Conservation (phyloP, 768 basidiomycete species). For the Suillus spraguei region DNA sequence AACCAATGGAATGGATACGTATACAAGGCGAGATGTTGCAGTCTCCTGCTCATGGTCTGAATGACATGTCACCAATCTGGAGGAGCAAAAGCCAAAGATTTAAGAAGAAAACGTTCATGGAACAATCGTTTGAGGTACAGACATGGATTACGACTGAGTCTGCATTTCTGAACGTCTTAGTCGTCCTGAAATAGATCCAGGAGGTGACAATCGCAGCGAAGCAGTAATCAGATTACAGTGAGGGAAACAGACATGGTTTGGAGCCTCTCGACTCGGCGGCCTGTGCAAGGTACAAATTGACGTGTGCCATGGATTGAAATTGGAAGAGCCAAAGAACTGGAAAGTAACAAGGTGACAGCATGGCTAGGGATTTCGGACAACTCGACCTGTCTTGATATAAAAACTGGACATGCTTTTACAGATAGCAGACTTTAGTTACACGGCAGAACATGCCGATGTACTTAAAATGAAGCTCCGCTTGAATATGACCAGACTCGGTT, state of each 20-base stretch:
- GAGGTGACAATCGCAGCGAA: not conserved
- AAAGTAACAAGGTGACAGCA: conserved; percentile 8
- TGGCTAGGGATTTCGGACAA: not conserved
- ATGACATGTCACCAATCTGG: not conserved
- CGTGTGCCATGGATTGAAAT: not conserved
- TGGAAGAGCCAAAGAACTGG: not conserved
- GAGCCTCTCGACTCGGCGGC: not conserved
- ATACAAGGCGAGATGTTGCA: not conserved
- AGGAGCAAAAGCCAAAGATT: not conserved
- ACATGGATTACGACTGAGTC: not conserved
- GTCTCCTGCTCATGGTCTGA: not conserved
- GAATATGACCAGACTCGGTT: conserved; percentile 30
- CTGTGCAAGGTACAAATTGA: not conserved
- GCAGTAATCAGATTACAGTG: not conserved
- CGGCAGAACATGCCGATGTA: conserved; percentile 26
- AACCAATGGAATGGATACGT: not conserved
- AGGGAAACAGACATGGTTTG: not conserved
- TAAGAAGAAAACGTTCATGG: too few species aligned
- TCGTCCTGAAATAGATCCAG: not conserved
- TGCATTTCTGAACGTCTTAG: not conserved
- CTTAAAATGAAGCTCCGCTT: conserved; percentile 26
- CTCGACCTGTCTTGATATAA: not conserved
- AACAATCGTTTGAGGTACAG: not conserved
- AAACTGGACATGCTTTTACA: not conserved
- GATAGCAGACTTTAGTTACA: not conserved